Base-by-base conservation (phyloP, 2,329 filamentous ascomycete species). In the Paecilomyces niveus region DNA sequence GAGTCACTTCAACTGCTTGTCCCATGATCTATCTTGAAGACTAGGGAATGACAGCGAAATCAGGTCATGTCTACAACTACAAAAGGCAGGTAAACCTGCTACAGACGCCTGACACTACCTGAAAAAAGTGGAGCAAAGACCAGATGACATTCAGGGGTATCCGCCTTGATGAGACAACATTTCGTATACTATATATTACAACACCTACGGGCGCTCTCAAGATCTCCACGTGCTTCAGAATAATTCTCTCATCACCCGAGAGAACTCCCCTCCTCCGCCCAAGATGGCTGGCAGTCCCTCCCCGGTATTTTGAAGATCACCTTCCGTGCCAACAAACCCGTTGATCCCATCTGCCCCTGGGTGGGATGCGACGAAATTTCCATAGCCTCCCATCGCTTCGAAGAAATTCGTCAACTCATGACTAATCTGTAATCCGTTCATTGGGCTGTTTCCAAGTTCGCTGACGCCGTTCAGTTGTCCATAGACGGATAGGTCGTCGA, bases 351-450 rank as follows among this genome's bases (percentile, higher is more conserved):
- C 73, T 50, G 75, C 55, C 9, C 71, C 68, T 26, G 68, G 61
- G 45, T 64, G 61, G 18, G 65, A 61, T 15, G 70, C 64, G 57
- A 77, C 67, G 62, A 77, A 76, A 35, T 71, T 74, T 18, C 72
- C 70, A 61, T 80, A 81, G 0, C 80, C 81, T 0, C 84, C 85
- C 3, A 84, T 84, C 39, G 84, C 83, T 65, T 88, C 85, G 59
- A 88, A 88, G 53, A 87, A 67, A 61, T 80, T 83, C 3, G 83
- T 86, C 54, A 88, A 70, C 67, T 87, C 85, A 61, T 84, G 76
- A 59, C 76, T 80, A 72, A 81, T 84, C 56, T 85, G 84, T 67
- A 86, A 80, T 8, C 81, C 81, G 64, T 86, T 83, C 54, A 79
- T 65, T 2, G 84, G 84, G 63, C 80, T 84, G 45, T 78, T 82